Base-by-base conservation (phyloP, 2,329 filamentous ascomycete species). In the Celoporthe dispersa region DNA sequence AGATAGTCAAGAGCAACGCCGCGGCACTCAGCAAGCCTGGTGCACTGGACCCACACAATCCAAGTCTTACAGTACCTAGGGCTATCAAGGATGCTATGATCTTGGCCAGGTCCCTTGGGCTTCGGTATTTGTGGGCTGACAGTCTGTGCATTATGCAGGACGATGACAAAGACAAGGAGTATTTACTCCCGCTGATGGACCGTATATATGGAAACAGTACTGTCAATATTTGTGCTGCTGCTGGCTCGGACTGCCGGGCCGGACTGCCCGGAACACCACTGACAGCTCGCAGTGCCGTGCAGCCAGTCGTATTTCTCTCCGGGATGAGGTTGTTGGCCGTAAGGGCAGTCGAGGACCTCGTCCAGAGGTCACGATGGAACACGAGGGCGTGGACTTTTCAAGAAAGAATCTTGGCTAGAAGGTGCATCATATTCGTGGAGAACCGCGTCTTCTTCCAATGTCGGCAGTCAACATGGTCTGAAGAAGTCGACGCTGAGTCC, bases 361-460 rank as follows among this genome's bases (percentile, higher is more conserved):
- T 66, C n/a, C 64, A 59, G 22, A 31, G 22, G 7, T 66, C 64
- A 2, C 12, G 16, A 19, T 66, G 64, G 35, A 16, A 57, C n/a
- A 59, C 16, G 3, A 39, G 48, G 51, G 51, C 51, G 19, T 59
- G 48, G 51, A 66, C 51, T 12, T 66, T 59, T 53, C 64, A 66
- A 22, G 51, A 66, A 8, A 39, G 64, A 19, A 41, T 60, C 22
- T 14, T 66, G 22, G 37, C 64, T 12, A 33, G 33, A 14, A 60
- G 64, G 8, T 37, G 64, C 55, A 57, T 59, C 2, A 59, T 66
- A 5, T 66, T 66, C 22, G 39, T 41, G 14, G 25, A 33, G 19
- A 25, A 60, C 5, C 53, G 64, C n/a, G 64, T 66, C 51, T 66
- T 66, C 35, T 66, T 60, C 37, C 64, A 66, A 9, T 66, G 25